phyloP scores from a whole-genome alignment of 108 stramenopile species.

The Bacterosira constricta region DNA sequence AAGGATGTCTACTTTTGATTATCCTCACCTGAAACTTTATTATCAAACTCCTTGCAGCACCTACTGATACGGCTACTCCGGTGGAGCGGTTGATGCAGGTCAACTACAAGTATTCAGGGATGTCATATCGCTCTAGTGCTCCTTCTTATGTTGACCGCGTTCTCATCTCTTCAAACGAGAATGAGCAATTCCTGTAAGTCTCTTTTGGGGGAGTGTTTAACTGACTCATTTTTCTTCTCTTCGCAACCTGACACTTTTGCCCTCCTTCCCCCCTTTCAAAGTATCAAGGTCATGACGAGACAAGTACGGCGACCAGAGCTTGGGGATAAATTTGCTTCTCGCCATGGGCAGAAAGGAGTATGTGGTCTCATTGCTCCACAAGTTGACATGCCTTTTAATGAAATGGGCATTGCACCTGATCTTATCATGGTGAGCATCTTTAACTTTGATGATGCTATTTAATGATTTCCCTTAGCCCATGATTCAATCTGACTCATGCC shows the following conservation, averaged over 20 bases:
- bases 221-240: neutral
- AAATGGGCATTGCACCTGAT: constrained; percentile 95
- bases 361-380: constrained; percentile 96
- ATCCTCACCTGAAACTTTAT: neutral
- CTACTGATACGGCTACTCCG: constrained; percentile 62
- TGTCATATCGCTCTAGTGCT: constrained; percentile 88
- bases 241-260: neutral
- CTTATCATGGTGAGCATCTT: constrained; percentile 89
- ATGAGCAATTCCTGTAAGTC: constrained; percentile 85
- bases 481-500: neutral
- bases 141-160: constrained; percentile 96
- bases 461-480: neutral
- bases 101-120: constrained; percentile 76
- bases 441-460: neutral
- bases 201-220: neutral
- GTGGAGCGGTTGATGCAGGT: constrained; percentile 53
- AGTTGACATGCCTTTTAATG: constrained; percentile 98
- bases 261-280: neutral
- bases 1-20: neutral
- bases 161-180: constrained; percentile 94
- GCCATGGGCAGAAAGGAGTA: constrained; percentile 99
- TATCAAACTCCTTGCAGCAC: constrained; percentile 21
- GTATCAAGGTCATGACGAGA: constrained; percentile 92
- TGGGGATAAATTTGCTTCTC: constrained; percentile 98
- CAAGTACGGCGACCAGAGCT: constrained; percentile 96